Evolutionary conservation across 179 eudicot species (phyloP), one percentile per base, ranked within the genome.

Genomic region (Spinacia oleracea): DNA sequence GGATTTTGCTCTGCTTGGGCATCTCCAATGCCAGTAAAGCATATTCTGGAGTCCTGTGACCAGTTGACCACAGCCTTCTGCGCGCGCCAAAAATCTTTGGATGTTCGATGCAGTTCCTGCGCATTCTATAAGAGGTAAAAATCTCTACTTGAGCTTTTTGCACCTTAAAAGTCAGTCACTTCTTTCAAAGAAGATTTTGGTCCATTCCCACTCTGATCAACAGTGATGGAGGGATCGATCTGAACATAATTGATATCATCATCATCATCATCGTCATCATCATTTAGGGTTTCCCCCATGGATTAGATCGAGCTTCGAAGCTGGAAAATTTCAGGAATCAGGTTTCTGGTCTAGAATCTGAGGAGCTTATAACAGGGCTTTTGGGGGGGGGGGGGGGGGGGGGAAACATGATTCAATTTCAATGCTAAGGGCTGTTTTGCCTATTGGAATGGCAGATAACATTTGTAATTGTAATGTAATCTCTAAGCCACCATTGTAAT

Each of bases 1-100:
- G 60, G 25, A 23, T 55, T 77, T 25, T 27, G n/a, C n/a, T 40
- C 40, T 77, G 62, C 82, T 75, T 51, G 46, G 46, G 34, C 77
- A 63, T 72, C 53, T 72, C 67, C 10, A 16, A 53, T 31, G 25
- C 80, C 42, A 70, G 73, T 68, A 16, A 74, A 31, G 31, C 70
- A n/a, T 50, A n/a, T 55, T 42, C 66, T 74, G 68, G 21, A 38
- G 48, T 43, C 27, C 27, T 32, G 25, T 73, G 25, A 27, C 72
- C 40, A 40, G 21, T 16, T 73, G 25, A 27, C 72, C 40, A 40
- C 70, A 78, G 51, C 81, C 23, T 62, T 62, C 46, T 73, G 73
- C 29, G 9, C 72, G 73, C 29, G 9, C 72, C 3, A 29, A 51
- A 40, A 64, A 64, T 23, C 55, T 55, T 25, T 29, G 15, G 70